Conservation (phyloP, 129 eudicot species). For the Apium graveolens region DNA sequence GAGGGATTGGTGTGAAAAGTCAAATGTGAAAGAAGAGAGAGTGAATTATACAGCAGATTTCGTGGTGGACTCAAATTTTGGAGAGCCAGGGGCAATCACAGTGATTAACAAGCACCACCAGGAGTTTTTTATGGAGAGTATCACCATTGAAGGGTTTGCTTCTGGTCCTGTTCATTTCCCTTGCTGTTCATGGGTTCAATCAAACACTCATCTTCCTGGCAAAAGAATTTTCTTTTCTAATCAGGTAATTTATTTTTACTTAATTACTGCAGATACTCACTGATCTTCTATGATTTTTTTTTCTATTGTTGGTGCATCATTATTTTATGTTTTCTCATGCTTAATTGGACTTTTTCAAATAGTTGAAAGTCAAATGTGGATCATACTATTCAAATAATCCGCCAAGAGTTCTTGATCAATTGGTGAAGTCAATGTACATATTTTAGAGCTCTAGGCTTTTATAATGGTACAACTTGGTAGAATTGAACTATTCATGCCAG, state of each 20-base stretch:
- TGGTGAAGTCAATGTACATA: background rate
- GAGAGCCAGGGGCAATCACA: slow-evolving; percentile 78
- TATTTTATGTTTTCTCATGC: background rate
- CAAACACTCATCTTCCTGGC: slow-evolving; percentile 54
- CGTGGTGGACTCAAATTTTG: slow-evolving; percentile 74
- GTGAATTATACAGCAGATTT: slow-evolving; percentile 81
- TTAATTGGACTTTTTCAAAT: slow-evolving; percentile 1
- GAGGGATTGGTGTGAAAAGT: slow-evolving; percentile 89
- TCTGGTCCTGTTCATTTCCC: slow-evolving; percentile 95
- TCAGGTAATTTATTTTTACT: slow-evolving; percentile 42
- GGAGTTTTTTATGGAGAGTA: slow-evolving; percentile 76
- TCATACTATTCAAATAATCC: background rate
- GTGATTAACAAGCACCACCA: slow-evolving; percentile 71
- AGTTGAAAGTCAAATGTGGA: slow-evolving; percentile 16
- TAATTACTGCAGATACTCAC: background rate
- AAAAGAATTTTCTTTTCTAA: slow-evolving; percentile 78
- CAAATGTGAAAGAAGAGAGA: slow-evolving; percentile 65
- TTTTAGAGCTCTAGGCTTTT: background rate
- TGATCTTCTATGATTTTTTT: background rate
- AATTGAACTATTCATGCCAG: background rate
- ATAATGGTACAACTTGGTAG: slow-evolving; percentile 1
- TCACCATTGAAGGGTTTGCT: slow-evolving; percentile 93
- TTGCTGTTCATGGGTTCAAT: slow-evolving; percentile 96
- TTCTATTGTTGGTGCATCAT: background rate
- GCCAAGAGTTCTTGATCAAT: background rate